phyloP scores from a whole-genome alignment of 345 rosid genomes.

The Lepidium didymum region DNA sequence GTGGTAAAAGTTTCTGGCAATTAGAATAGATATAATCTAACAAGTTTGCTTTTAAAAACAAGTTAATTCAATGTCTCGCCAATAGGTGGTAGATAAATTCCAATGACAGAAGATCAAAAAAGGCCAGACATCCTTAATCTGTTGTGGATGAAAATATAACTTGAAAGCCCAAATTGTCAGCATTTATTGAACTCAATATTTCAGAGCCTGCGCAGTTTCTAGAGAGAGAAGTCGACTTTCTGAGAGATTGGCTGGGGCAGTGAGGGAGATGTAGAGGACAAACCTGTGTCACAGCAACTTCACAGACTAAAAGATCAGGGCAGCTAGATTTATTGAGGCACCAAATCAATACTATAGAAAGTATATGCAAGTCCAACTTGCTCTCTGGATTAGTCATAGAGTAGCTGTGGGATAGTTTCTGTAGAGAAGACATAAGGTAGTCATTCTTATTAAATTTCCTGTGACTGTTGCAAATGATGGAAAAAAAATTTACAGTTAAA shows the following conservation, averaged over 20 bases:
- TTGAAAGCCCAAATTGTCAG: background rate
- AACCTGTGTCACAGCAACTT: conserved; percentile 56
- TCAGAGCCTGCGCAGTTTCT: background rate
- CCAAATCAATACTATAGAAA: conserved; percentile 53
- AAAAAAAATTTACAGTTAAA: too few relatives aligned
- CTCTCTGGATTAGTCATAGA: conserved; percentile 38
- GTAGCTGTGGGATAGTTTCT: too few relatives aligned
- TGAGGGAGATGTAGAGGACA: conserved; percentile 16
- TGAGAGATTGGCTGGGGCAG: conserved; percentile 1
- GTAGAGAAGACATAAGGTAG: too few relatives aligned
- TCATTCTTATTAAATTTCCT: too few relatives aligned
- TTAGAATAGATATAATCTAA: background rate
- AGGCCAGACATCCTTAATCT: background rate
- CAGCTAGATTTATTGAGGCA: conserved; percentile 48
- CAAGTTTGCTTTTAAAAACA: background rate
- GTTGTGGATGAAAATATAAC: background rate
- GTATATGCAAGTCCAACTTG: conserved; percentile 69
- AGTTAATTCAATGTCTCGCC: background rate
- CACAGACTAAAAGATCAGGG: conserved; percentile 50
- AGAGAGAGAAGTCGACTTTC: background rate
- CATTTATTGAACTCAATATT: background rate
- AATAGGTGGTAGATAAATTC: background rate
- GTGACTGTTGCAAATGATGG: too few relatives aligned
- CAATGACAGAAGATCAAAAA: background rate
- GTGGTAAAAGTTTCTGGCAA: background rate